Conservation (phyloP, 2,329 filamentous ascomycete genomes). For the Biscogniauxia sp. region DNA sequence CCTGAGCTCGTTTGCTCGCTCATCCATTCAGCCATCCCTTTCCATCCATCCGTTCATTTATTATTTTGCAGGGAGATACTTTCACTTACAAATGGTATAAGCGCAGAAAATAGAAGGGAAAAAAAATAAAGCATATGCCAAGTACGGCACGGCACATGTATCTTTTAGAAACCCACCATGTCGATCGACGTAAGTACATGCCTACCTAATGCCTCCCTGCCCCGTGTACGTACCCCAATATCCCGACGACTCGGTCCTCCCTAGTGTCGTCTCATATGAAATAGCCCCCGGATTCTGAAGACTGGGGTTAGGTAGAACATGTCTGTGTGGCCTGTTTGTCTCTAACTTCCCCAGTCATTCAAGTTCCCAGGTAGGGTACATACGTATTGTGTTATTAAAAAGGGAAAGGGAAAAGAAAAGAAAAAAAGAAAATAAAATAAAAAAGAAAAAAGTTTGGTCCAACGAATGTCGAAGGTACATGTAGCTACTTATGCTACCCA, state of each 20-base stretch:
- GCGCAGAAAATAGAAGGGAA: too few species aligned
- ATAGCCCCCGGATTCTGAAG: constrained; percentile 2
- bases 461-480: background rate
- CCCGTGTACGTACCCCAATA: background rate
- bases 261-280: constrained; percentile 4
- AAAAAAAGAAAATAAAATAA: too few species aligned
- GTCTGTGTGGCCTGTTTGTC: background rate
- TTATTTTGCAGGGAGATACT: background rate
- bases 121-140: background rate
- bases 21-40: background rate
- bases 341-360: background rate
- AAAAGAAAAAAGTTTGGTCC: background rate
- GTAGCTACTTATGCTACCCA: background rate
- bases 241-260: constrained; percentile 3
- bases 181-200: too few species aligned
- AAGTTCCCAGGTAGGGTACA: background rate
- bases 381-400: background rate
- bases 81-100: too few species aligned
- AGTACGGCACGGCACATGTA: background rate
- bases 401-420: too few species aligned
- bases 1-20: background rate
- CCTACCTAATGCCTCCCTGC: too few species aligned
- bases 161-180: too few species aligned
- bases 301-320: background rate
- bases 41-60: background rate